Percentiles rank a stretch among this genome's conserved stretches.
These are phyloP conservation scores for Citrullus amarus DNA, from an alignment of 306 rosid species.

Conservation along the genomic window DNA sequence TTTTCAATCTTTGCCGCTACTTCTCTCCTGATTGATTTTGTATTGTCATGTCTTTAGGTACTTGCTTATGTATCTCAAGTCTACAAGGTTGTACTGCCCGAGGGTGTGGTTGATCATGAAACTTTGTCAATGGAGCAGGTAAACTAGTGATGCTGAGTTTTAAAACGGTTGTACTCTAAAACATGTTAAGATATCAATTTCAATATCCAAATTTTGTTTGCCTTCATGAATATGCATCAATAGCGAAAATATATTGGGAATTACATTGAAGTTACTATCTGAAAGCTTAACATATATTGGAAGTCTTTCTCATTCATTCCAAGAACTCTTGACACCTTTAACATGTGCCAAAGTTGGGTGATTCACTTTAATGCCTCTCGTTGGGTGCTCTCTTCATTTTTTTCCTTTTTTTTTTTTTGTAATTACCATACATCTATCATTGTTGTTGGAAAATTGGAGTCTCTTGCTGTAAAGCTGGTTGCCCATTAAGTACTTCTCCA, in stretches of 20 bases:
- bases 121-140: constrained; percentile 60
- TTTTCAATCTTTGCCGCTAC: not conserved
- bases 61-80: constrained; percentile 97
- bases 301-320: not conserved
- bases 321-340: not conserved
- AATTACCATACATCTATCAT: not conserved
- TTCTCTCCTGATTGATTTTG: constrained; percentile 1
- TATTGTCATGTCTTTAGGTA: constrained; percentile 37
- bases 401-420: not conserved
- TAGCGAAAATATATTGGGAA: not conserved
- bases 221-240: not conserved
- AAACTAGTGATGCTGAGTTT: not conserved
- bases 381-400: not conserved
- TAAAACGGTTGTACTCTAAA: not conserved
- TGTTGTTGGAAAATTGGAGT: not conserved
- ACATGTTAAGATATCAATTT: not conserved
- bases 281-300: not conserved
- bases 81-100: constrained; percentile 65
- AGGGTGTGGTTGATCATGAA: constrained; percentile 46
- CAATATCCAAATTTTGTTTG: not conserved
- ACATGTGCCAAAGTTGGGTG: not conserved
- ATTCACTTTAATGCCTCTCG: not conserved
- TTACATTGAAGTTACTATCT: not conserved
- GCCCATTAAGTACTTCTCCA: not conserved
- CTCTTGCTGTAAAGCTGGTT: not conserved